phyloP scores from a whole-genome alignment of 352 stramenopile species.

The Blastocystis sp. region DNA sequence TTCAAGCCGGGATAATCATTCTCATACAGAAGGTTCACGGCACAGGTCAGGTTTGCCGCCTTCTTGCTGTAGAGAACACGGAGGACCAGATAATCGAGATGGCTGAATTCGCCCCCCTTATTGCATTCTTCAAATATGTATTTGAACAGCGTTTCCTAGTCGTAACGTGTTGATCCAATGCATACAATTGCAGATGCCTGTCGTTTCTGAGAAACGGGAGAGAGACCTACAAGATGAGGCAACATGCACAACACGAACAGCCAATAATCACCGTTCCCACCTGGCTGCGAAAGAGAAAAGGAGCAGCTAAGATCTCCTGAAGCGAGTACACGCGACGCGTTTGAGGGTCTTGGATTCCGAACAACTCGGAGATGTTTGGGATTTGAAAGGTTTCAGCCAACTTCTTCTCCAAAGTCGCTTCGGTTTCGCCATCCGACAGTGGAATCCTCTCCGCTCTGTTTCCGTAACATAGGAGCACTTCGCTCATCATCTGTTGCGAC shows the following conservation, averaged over 20 bases:
- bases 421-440: neutral
- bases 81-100: conserved; percentile 7
- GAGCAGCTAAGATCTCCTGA: neutral
- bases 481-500: no score
- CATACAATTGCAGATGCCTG: neutral
- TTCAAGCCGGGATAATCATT: conserved; percentile 3
- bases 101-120: neutral
- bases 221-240: neutral
- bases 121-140: conserved; percentile 30
- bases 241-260: neutral
- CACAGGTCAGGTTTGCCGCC: neutral
- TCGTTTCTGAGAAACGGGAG: neutral
- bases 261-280: neutral
- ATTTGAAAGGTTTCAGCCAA: neutral
- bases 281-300: neutral
- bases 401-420: neutral
- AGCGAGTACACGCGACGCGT: conserved; percentile 3
- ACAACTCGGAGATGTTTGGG: neutral
- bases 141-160: conserved; percentile 15
- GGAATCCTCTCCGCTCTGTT: neutral
- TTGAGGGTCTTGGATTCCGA: neutral
- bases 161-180: neutral
- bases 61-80: conserved; percentile 29
- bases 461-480: neutral
- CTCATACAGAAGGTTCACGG: conserved; percentile 5